These are phyloP conservation scores for Rhynchospora pubera DNA, from an alignment of 176 grass and related monocot genomes.

Conservation along the genomic window DNA sequence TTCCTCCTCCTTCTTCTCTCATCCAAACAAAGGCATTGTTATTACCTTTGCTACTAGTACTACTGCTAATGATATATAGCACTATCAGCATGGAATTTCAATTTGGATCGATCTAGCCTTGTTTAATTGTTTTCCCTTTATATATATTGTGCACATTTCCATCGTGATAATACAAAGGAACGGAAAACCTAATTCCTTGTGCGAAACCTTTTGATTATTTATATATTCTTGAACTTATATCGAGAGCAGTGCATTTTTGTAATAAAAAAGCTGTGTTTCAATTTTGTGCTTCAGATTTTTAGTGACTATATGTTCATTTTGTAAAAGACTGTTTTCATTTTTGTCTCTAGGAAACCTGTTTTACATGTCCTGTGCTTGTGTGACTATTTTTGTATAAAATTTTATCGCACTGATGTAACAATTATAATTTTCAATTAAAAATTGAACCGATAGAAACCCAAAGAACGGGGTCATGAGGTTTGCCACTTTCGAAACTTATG, in stretches of 20 bases:
- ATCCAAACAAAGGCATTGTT: too few relatives aligned
- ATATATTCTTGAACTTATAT: background rate
- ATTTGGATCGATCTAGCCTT: background rate
- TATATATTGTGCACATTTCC: background rate
- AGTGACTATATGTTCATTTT: background rate
- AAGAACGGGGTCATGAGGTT: background rate
- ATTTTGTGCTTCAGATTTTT: background rate
- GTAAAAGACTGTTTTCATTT: background rate
- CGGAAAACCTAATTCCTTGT: background rate
- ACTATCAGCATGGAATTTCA: too few relatives aligned
- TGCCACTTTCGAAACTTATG: background rate
- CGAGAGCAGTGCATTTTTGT: background rate
- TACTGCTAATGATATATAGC: too few relatives aligned
- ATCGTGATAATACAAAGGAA: background rate
- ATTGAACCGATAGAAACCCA: background rate
- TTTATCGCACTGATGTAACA: too few relatives aligned
- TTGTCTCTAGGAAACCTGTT: too few relatives aligned
- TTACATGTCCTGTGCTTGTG: too few relatives aligned
- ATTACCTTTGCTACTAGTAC: too few relatives aligned
- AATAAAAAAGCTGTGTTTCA: too few relatives aligned
- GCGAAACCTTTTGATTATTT: background rate
- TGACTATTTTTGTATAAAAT: too few relatives aligned
- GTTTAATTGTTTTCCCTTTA: background rate
- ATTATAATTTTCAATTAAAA: background rate
- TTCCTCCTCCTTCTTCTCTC: too few relatives aligned